Conservation (phyloP, 495 filamentous ascomycete genomes). For the Talaromyces trachyspermus region DNA sequence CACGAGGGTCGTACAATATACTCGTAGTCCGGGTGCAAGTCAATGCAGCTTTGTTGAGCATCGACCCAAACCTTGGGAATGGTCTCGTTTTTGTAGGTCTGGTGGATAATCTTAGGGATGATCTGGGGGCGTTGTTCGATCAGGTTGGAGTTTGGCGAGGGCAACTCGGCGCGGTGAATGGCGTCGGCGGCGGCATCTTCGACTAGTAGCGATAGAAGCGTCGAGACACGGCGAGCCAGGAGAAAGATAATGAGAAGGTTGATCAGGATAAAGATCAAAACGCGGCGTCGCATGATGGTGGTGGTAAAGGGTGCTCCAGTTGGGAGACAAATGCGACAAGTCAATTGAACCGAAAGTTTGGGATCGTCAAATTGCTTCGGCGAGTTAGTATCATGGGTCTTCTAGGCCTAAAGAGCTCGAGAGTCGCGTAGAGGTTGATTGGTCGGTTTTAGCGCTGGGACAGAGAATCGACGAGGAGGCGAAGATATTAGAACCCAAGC, state of each 20-base stretch:
- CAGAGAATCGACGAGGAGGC: too few species aligned
- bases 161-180: slow-evolving; percentile 55
- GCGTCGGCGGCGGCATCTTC: slow-evolving; percentile 59
- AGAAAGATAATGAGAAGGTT: slow-evolving; percentile 51
- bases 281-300: slow-evolving; percentile 53
- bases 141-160: slow-evolving; percentile 52
- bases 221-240: slow-evolving; percentile 55
- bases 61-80: slow-evolving; percentile 69
- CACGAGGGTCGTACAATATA: slow-evolving; percentile 56
- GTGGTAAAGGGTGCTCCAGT: too few species aligned
- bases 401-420: too few species aligned
- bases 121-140: slow-evolving; percentile 53
- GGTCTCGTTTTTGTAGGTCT: slow-evolving; percentile 72
- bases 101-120: slow-evolving; percentile 86
- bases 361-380: too few species aligned
- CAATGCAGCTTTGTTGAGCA: slow-evolving; percentile 66
- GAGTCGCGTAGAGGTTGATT: too few species aligned
- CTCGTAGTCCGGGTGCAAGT: slow-evolving; percentile 70
- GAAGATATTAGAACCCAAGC: too few species aligned
- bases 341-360: too few species aligned
- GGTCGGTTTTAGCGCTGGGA: too few species aligned
- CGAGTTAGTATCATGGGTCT: too few species aligned
- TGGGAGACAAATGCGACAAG: too few species aligned
- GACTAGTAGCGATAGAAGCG: slow-evolving; percentile 53
- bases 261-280: slow-evolving; percentile 54